A percentile compares a stretch with the other conserved stretches of the same genome.
These are phyloP conservation scores for Rubia yunnanensis DNA, from an alignment of 257 asterid genomes.

Conservation along the genomic window DNA sequence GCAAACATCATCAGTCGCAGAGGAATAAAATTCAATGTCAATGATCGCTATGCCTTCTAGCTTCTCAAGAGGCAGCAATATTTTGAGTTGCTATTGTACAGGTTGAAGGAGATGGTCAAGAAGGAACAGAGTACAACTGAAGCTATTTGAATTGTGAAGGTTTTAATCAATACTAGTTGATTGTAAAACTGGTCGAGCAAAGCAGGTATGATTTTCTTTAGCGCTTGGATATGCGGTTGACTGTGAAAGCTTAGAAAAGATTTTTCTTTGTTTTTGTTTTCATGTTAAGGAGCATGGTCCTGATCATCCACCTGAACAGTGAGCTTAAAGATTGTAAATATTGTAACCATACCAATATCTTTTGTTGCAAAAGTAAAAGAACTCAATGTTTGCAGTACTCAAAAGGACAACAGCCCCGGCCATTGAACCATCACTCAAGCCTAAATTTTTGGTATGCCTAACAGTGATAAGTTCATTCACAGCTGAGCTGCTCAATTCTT, in stretches of 20 bases:
- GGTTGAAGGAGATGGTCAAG: slow-evolving; percentile 10
- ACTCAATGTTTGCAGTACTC: slow-evolving; percentile 84
- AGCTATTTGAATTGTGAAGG: slow-evolving; percentile 7
- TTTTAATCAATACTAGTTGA: neutral
- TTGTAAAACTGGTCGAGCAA: neutral
- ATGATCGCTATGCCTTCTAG: slow-evolving; percentile 14
- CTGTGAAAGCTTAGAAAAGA: too few species aligned
- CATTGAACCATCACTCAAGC: slow-evolving; percentile 95
- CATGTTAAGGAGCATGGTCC: too few species aligned
- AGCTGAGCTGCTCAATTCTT: slow-evolving; percentile 80
- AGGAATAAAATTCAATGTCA: slow-evolving; percentile 11
- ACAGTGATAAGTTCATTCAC: slow-evolving; percentile 76
- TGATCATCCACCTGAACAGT: too few species aligned
- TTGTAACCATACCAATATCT: slow-evolving; percentile 31
- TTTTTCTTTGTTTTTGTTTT: too few species aligned
- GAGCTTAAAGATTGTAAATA: too few species aligned
- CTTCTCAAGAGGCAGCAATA: slow-evolving; percentile 17
- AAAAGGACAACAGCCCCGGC: slow-evolving; percentile 97
- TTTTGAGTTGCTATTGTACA: slow-evolving; percentile 10
- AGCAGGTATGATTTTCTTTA: too few species aligned
- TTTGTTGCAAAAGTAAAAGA: slow-evolving; percentile 49
- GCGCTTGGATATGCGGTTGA: too few species aligned
- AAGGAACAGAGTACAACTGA: slow-evolving; percentile 6
- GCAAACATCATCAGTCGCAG: slow-evolving; percentile 12
- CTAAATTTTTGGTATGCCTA: slow-evolving; percentile 83